Evolutionary conservation across 176 grass and related monocot genomes (phyloP), one percentile per base, ranked within the genome.

Genomic region (Eremochloa ophiuroides): DNA sequence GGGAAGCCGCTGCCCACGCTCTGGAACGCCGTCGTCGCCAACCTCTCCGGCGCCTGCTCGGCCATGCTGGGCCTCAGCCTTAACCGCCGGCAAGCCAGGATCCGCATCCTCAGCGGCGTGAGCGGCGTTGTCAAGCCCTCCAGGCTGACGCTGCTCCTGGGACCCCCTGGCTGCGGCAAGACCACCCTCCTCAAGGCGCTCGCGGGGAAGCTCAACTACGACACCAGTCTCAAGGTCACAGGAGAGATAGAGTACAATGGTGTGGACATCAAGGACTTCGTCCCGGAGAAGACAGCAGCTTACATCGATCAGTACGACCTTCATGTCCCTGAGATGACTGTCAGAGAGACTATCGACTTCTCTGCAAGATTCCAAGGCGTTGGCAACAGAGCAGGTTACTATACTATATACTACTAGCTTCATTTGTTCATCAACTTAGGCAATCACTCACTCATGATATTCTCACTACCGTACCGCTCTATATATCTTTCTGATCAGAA

Each of bases 141-240:
- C 37, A 61, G 89, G 89, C 87, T 97, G 60, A 94, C 89, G 71
- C 94, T 97, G 16, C 81, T 97, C 29, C 91, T 97, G 14, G 91
- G 91, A 17, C 89, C 91, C 40, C 94, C 91, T 23, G 87, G 89
- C 74, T 86, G 89, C 80, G 94, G 94, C n/a, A 97, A 97, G 79
- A 82, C 94, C 2, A 94, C 91, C 9, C 89, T 94, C 66, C 71
- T 97, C 68, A 84, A 69, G 66, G 91, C 89, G 38, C 87, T 97
- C 25, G 79, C 85, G 0, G 94, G 94, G 68, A 97, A 88, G 83
- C 82, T 92, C 71, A 80, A n/a, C n/a, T n/a, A 76, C 55, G 78
- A 69, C 80, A 93, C 18, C 2, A 0, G 73, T 73, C 86, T 93
- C 31, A 91, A 91, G 91, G 75, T 88, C 10, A 77, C 51, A 8